Base-by-base conservation (phyloP, 2,329 filamentous ascomycete species). In the Taxawa tesnikishii region DNA sequence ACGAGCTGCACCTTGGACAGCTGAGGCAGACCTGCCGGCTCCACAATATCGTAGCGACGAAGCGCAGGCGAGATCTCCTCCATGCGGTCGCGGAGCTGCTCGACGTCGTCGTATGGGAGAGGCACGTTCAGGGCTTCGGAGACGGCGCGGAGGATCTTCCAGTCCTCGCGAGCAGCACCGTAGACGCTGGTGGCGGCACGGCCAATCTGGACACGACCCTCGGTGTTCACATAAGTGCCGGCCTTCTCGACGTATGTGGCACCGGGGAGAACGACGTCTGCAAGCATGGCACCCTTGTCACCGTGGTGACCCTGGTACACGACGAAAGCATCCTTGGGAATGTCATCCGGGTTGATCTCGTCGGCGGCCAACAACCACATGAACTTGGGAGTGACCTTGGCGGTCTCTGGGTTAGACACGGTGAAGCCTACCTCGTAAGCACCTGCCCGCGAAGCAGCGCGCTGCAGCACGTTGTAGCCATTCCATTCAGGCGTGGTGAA, bases 261-360 rank as follows among this genome's bases (percentile, higher is more conserved):
- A 44, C 85, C 88, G 16, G 90, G 90, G 13, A 98, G 81, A 44
- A 98, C 73, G 36, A 98, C 75, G 50, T 98, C 88, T 29, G 90
- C 90, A 39, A 94, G 74, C 60, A 92, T 80, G 34, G 90, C 90
- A 43, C 88, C 90, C 32, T 74, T 74, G 63, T 98, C 90, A 60
- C 90, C 90, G 59, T 98, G 90, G 60, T 98, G 90, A 43, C 90
- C 90, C 62, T 98, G 90, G 68, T 98, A 98, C 49, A 98, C 74
- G 40, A 98, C 79, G 54, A 96, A 98, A 9, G 90, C 87, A 44
- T 90, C 82, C 68, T 90, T 93, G 49, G 90, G 90, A 36, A 98
- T 83, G 47, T 94, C 85, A 37, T 74, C 70, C 45, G 83, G 75
- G 42, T 70, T 70, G 53, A 96, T 71, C 64, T 98, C 90, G 55